Percentiles rank a stretch among this genome's conserved stretches.
Conservation (phyloP, 805 yeast species). For the Suhomyces xylopsoci region DNA sequence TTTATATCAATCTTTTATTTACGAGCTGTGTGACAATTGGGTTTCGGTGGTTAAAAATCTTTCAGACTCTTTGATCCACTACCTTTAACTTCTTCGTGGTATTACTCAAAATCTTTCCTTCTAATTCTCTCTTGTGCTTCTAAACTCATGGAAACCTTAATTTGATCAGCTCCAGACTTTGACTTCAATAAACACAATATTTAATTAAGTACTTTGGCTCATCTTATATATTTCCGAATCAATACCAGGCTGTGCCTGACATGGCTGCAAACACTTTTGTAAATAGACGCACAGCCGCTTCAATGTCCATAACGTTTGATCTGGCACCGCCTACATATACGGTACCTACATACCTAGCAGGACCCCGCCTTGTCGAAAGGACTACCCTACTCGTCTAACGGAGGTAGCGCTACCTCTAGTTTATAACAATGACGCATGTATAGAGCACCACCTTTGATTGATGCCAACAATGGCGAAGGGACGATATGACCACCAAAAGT, state of each 20-base stretch:
- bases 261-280: neutral
- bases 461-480: too few species aligned
- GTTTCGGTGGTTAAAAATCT: neutral
- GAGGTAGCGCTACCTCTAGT: neutral
- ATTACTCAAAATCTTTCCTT: conserved; percentile 1
- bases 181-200: conserved; percentile 1
- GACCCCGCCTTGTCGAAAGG: neutral
- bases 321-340: neutral
- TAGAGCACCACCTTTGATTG: too few species aligned
- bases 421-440: neutral
- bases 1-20: neutral
- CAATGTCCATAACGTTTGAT: neutral
- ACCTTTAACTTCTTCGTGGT: conserved; percentile 3
- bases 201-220: neutral
- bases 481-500: neutral
- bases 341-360: neutral
- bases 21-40: neutral
- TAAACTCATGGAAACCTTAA: conserved; percentile 2
- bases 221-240: neutral
- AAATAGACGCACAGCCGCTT: neutral
- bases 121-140: conserved; percentile 1
- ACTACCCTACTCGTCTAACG: neutral
- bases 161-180: neutral
- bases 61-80: neutral
- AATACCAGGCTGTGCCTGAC: neutral